Conservation (phyloP, 1,139 yeast genomes). For the Pichia norvegensis region DNA sequence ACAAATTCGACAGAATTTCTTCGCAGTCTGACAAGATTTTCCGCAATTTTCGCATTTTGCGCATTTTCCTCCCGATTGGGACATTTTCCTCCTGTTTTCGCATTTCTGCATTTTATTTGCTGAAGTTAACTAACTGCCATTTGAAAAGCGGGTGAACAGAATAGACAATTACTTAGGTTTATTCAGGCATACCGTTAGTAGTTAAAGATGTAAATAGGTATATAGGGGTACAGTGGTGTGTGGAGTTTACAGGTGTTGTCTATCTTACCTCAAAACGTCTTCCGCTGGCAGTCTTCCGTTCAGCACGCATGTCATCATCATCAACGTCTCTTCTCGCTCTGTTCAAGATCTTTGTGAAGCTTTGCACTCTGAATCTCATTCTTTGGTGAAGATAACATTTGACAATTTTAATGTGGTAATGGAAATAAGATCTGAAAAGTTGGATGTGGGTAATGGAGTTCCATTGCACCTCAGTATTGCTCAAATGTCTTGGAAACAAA, state of each 20-base stretch:
- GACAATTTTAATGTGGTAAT: conserved; percentile 95
- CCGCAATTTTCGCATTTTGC: neutral
- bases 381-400: conserved; percentile 98
- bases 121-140: neutral
- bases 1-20: neutral
- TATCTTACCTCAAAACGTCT: conserved; percentile 51
- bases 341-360: conserved; percentile 89
- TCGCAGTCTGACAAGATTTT: no score
- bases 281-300: conserved; percentile 79
- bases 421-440: conserved; percentile 92
- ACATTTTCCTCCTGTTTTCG: neutral
- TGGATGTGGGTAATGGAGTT: conserved; percentile 84
- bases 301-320: conserved; percentile 58
- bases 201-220: no score
- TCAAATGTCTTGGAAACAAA: conserved; percentile 63
- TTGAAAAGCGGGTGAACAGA: no score
- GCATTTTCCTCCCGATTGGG: neutral
- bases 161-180: no score
- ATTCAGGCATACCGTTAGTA: no score
- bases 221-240: no score
- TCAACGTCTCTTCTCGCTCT: conserved; percentile 93
- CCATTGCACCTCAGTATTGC: conserved; percentile 61
- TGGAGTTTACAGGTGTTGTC: neutral
- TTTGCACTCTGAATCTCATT: conserved; percentile 92
- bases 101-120: neutral